phyloP scores from a whole-genome alignment of 495 filamentous ascomycete genomes.

The Cercophora samala region DNA sequence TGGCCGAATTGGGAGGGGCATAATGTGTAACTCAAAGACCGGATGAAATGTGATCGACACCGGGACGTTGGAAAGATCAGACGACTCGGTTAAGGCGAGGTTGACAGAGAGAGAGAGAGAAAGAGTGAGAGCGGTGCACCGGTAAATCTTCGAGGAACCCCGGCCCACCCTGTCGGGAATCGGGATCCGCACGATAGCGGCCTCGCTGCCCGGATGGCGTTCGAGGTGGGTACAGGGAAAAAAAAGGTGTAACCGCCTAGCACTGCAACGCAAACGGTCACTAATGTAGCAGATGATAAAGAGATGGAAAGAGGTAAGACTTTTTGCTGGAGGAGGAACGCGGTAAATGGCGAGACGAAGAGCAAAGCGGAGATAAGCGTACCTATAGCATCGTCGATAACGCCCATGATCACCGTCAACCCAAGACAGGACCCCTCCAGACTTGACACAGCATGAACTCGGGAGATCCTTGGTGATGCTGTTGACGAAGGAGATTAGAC shows the following conservation, averaged over 20 bases:
- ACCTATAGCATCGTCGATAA: slow-evolving; percentile 6
- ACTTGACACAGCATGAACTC: not conserved
- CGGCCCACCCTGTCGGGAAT: slow-evolving; percentile 11
- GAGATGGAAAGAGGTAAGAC: not conserved
- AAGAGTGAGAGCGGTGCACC: not conserved
- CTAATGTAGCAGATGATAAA: not conserved
- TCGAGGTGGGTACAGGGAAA: not conserved
- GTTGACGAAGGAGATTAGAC: not conserved
- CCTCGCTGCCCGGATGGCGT: not conserved
- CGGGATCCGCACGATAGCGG: slow-evolving; percentile 8
- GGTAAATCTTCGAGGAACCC: not conserved
- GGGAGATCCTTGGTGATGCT: not conserved
- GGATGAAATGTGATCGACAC: slow-evolving; percentile 23
- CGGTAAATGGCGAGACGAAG: not conserved
- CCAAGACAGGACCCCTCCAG: not conserved
- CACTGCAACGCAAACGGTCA: not conserved
- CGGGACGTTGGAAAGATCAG: slow-evolving; percentile 22
- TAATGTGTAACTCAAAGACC: slow-evolving; percentile 21
- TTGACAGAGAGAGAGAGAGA: not conserved
- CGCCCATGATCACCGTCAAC: not conserved
- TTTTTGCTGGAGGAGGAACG: not conserved
- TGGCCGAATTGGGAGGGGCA: slow-evolving; percentile 8
- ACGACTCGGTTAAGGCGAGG: slow-evolving; percentile 21
- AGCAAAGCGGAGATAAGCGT: not conserved
- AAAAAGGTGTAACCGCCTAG: not conserved